phyloP scores from a whole-genome alignment of 108 stramenopile genomes.

The Parietichytrium sp. region DNA sequence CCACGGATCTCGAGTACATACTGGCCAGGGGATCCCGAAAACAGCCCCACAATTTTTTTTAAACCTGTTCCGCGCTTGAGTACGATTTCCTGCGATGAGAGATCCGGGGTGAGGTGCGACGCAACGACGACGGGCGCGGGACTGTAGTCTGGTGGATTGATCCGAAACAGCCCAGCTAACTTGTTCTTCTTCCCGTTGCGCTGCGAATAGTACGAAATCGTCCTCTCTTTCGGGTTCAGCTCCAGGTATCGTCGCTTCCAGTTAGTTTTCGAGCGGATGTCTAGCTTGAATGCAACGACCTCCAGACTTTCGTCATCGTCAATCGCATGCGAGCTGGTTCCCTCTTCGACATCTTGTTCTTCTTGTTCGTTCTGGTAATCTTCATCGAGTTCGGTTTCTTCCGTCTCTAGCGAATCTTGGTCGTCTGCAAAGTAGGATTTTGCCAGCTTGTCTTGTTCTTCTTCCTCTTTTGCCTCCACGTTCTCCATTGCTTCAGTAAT shows the following conservation, averaged over 20 bases:
- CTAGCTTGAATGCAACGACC: neutral
- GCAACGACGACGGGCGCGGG: neutral
- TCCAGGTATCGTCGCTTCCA: constrained; percentile 33
- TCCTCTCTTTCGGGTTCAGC: neutral
- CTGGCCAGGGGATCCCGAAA: neutral
- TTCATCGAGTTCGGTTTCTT: neutral
- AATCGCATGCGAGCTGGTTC: neutral
- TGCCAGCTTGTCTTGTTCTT: neutral
- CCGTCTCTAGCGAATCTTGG: neutral
- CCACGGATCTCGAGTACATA: neutral
- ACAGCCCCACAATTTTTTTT: too few relatives aligned
- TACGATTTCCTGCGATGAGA: neutral
- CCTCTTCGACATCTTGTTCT: neutral
- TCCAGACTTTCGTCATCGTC: neutral
- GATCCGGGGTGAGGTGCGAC: neutral
- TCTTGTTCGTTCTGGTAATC: neutral
- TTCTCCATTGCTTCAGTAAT: neutral
- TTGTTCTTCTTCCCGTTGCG: neutral
- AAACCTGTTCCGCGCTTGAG: neutral
- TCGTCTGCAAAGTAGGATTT: neutral
- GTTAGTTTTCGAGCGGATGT: neutral
- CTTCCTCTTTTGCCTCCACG: neutral
- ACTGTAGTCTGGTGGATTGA: neutral
- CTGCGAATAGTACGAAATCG: neutral
- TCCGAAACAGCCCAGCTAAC: neutral